Evolutionary conservation across 345 rosid genomes (phyloP).

Genomic region (Populus tremula): DNA sequence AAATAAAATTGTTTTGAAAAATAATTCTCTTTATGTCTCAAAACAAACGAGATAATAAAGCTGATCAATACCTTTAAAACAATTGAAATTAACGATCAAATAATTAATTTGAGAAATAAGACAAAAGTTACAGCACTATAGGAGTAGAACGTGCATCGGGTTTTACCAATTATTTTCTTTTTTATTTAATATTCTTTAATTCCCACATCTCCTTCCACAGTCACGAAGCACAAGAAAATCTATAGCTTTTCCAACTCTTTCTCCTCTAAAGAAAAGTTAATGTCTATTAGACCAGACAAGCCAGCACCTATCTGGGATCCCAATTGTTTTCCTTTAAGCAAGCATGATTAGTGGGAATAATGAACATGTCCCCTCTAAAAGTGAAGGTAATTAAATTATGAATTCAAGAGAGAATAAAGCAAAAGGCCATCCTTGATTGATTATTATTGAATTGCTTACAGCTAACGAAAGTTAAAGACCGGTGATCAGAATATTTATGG

Average conservation of each 20-base stretch:
- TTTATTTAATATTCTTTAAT: not conserved
- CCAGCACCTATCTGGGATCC: constrained; percentile 19
- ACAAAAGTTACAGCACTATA: constrained; percentile 20
- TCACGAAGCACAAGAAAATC: constrained; percentile 46
- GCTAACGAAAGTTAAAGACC: not conserved
- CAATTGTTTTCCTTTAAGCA: constrained; percentile 24
- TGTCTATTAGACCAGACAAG: constrained; percentile 11
- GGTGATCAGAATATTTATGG: not conserved
- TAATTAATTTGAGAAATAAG: constrained; percentile 5
- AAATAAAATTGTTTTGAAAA: not conserved
- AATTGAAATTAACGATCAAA: not conserved
- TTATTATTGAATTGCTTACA: not conserved
- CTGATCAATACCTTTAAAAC: constrained; percentile 9
- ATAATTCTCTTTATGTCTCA: not conserved
- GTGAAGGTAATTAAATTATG: not conserved
- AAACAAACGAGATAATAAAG: constrained; percentile 7
- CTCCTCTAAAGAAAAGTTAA: constrained; percentile 13
- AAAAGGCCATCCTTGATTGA: not conserved
- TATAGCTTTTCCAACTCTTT: constrained; percentile 14
- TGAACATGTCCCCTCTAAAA: constrained; percentile 6
- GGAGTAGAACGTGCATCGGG: not conserved
- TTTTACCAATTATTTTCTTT: not conserved
- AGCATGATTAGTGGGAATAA: constrained; percentile 21
- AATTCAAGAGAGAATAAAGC: constrained; percentile 11
- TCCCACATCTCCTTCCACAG: constrained; percentile 19